phyloP scores from a whole-genome alignment of 768 basidiomycete genomes.

The Lactarius deliciosus region DNA sequence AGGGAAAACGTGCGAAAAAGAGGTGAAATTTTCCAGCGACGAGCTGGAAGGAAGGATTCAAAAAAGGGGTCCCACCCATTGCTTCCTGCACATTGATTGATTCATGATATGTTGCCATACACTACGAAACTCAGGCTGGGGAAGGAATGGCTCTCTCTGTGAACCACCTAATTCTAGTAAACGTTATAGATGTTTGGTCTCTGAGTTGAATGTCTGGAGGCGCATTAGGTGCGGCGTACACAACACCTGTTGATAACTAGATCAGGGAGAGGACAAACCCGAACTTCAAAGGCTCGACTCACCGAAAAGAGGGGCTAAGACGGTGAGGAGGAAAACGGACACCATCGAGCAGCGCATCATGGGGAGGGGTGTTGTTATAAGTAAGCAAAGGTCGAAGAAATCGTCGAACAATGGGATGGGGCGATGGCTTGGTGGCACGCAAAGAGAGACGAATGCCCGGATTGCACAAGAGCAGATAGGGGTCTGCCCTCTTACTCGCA shows the following conservation, averaged over 20 bases:
- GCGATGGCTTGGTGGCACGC: not conserved
- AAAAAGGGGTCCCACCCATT: not conserved
- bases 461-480: not conserved
- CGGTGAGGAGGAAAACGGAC: not conserved
- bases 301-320: not conserved
- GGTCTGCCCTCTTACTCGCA: not conserved
- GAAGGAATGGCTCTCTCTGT: not conserved
- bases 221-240: constrained; percentile 2
- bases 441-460: not conserved
- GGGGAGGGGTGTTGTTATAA: not conserved
- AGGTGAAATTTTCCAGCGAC: not conserved
- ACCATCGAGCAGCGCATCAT: not conserved
- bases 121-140: not conserved
- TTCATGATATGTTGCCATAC: not conserved
- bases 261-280: not conserved
- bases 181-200: not conserved
- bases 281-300: not conserved
- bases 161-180: not conserved
- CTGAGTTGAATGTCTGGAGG: not conserved
- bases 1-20: too few species aligned
- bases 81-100: not conserved
- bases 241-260: not conserved
- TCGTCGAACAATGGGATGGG: not conserved
- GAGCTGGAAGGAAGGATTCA: not conserved
- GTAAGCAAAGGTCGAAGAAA: not conserved